Percentiles rank a stretch among this genome's conserved stretches.
These are phyloP conservation scores for Fusarium luffae DNA, from an alignment of 2,329 filamentous ascomycete genomes.

Conservation along the genomic window DNA sequence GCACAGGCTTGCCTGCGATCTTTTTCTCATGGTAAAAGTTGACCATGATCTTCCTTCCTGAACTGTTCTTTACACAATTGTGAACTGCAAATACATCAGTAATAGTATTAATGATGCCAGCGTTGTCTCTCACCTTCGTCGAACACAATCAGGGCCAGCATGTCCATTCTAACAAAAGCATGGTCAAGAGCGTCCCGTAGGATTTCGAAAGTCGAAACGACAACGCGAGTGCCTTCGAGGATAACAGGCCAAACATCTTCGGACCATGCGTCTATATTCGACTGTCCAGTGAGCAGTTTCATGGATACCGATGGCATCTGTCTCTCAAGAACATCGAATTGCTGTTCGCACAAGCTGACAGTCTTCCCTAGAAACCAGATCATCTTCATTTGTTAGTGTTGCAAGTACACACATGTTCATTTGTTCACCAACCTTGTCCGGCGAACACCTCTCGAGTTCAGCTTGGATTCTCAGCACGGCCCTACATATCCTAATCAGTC, in stretches of 20 bases:
- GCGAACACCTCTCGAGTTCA: slow-evolving; percentile 67
- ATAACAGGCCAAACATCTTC: slow-evolving; percentile 73
- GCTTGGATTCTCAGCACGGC: slow-evolving; percentile 74
- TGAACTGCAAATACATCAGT: slow-evolving; percentile 67
- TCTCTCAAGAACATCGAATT: slow-evolving; percentile 67
- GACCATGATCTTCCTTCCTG: slow-evolving; percentile 77
- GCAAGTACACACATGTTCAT: background rate
- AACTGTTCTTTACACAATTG: slow-evolving; percentile 72
- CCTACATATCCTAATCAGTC: slow-evolving; percentile 53
- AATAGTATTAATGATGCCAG: background rate
- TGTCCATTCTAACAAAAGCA: slow-evolving; percentile 74
- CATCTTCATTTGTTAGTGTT: slow-evolving; percentile 54
- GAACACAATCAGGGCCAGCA: slow-evolving; percentile 77
- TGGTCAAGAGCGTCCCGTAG: slow-evolving; percentile 79
- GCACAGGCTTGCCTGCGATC: slow-evolving; percentile 55
- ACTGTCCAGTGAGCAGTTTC: slow-evolving; percentile 72
- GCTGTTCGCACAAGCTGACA: slow-evolving; percentile 73
- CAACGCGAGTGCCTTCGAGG: slow-evolving; percentile 72
- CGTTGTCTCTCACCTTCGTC: slow-evolving; percentile 75
- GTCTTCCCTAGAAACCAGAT: slow-evolving; percentile 82
- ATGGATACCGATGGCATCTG: slow-evolving; percentile 70
- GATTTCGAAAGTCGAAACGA: slow-evolving; percentile 82
- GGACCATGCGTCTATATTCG: slow-evolving; percentile 80
- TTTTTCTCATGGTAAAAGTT: slow-evolving; percentile 72
- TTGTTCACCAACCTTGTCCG: slow-evolving; percentile 68